Evolutionary conservation across 495 filamentous ascomycete genomes (phyloP).

Genomic region (Amphirosellinia nigrospora): DNA sequence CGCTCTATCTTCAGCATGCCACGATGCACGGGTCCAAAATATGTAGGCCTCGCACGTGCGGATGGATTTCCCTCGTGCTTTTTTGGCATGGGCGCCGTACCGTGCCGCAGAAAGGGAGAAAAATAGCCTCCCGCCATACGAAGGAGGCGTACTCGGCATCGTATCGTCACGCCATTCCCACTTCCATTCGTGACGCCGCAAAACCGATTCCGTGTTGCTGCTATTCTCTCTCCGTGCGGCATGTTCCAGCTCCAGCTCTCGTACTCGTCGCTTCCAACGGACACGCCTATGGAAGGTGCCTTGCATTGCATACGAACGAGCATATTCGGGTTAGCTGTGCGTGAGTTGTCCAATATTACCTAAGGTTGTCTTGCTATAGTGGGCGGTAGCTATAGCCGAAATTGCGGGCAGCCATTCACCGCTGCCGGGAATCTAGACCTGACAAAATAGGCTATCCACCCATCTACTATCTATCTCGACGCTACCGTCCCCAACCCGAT

Average conservation of each 20-base stretch:
- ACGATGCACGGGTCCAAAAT: slow-evolving; percentile 24
- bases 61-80: not conserved
- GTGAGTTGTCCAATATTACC: slow-evolving; percentile 6
- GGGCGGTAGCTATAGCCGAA: slow-evolving; percentile 17
- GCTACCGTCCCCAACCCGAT: not conserved
- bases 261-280: slow-evolving; percentile 8
- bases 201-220: not conserved
- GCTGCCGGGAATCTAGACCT: slow-evolving; percentile 16
- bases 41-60: slow-evolving; percentile 21
- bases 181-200: not conserved
- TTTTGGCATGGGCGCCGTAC: not conserved
- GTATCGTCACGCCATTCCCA: slow-evolving; percentile 17
- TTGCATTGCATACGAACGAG: not conserved
- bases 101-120: not conserved
- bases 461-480: no score
- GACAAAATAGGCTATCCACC: slow-evolving; percentile 21
- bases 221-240: not conserved
- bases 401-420: slow-evolving; percentile 2
- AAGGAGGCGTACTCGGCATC: not conserved
- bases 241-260: slow-evolving; percentile 9
- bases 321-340: not conserved
- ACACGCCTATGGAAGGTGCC: slow-evolving; percentile 3
- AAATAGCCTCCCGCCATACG: slow-evolving; percentile 9
- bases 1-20: not conserved
- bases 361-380: not conserved